These are phyloP conservation scores for Suillus clintonianus DNA, from an alignment of 768 basidiomycete genomes.

Conservation along the genomic window DNA sequence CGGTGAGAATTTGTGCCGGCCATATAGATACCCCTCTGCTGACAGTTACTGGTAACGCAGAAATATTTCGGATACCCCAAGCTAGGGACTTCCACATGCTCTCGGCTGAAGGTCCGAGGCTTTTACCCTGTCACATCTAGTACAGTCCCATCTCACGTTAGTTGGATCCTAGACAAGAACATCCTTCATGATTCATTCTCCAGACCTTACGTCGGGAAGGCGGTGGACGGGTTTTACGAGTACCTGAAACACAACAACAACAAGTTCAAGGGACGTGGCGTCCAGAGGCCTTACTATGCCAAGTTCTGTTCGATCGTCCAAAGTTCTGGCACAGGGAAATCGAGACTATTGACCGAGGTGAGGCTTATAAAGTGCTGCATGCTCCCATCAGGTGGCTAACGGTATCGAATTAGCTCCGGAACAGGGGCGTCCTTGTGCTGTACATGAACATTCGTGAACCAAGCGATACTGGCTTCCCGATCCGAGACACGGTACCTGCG, in stretches of 20 bases:
- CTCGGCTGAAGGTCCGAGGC: background rate
- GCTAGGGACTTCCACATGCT: background rate
- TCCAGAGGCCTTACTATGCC: background rate
- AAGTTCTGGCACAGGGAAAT: conserved; percentile 24
- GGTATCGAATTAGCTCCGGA: conserved; percentile 6
- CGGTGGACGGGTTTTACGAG: conserved; percentile 18
- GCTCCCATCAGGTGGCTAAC: background rate
- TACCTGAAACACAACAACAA: conserved; percentile 15
- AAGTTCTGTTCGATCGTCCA: conserved; percentile 16
- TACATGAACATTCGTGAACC: conserved; percentile 16
- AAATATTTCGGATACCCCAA: background rate
- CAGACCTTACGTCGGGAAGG: conserved; percentile 1
- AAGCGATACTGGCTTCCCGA: conserved; percentile 11
- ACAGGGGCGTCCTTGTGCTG: conserved; percentile 13
- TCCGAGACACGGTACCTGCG: conserved; percentile 13
- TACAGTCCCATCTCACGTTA: background rate
- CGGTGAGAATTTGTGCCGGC: background rate
- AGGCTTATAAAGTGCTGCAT: background rate
- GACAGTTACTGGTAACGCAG: background rate
- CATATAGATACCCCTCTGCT: background rate
- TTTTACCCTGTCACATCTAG: background rate
- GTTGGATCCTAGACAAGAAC: too few species aligned
- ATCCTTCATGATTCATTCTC: conserved; percentile 1
- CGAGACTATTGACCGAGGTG: conserved; percentile 14
- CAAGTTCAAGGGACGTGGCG: background rate